Percentiles rank a stretch among this genome's conserved stretches.
Conservation (phyloP, 2,329 filamentous ascomycete genomes). For the Sarocladium oryzae region DNA sequence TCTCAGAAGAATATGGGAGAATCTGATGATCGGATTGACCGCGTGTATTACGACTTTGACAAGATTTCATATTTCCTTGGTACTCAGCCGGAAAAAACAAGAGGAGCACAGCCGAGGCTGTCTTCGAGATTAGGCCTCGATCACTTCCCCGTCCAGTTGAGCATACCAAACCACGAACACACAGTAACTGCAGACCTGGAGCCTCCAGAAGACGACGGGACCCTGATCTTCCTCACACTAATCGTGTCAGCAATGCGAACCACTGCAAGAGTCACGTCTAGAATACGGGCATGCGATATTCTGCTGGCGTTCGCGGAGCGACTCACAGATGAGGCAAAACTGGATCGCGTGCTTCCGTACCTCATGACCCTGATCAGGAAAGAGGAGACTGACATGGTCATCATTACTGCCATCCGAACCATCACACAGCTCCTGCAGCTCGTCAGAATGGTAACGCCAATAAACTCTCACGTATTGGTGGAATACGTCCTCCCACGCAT, state of each 20-base stretch:
- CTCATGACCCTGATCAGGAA: slow-evolving; percentile 68
- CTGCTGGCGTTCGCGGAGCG: slow-evolving; percentile 86
- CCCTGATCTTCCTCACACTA: slow-evolving; percentile 83
- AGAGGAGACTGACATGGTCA: slow-evolving; percentile 78
- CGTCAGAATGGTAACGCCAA: slow-evolving; percentile 78
- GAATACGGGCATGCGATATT: slow-evolving; percentile 83
- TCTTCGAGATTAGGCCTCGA: slow-evolving; percentile 44
- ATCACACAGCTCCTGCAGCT: slow-evolving; percentile 84
- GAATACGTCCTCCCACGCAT: slow-evolving; percentile 63
- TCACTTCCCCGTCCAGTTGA: slow-evolving; percentile 75
- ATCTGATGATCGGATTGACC: slow-evolving; percentile 88
- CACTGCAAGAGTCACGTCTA: slow-evolving; percentile 80
- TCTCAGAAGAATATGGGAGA: slow-evolving; percentile 68
- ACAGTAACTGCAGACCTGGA: slow-evolving; percentile 54
- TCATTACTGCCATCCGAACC: slow-evolving; percentile 76
- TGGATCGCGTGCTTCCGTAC: slow-evolving; percentile 89
- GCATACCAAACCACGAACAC: slow-evolving; percentile 79
- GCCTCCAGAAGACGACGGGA: slow-evolving; percentile 73
- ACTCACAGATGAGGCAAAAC: slow-evolving; percentile 88
- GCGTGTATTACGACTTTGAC: slow-evolving; percentile 91
- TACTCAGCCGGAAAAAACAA: slow-evolving; percentile 49
- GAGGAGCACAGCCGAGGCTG: slow-evolving; percentile 14
- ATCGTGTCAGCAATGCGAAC: slow-evolving; percentile 85
- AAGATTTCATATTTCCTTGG: slow-evolving; percentile 95
- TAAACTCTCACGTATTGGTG: slow-evolving; percentile 63